A percentile compares a stretch with the other conserved stretches of the same genome.
Evolutionary conservation across 495 filamentous ascomycete species (phyloP).

Genomic region (Penicillium waksmanii): DNA sequence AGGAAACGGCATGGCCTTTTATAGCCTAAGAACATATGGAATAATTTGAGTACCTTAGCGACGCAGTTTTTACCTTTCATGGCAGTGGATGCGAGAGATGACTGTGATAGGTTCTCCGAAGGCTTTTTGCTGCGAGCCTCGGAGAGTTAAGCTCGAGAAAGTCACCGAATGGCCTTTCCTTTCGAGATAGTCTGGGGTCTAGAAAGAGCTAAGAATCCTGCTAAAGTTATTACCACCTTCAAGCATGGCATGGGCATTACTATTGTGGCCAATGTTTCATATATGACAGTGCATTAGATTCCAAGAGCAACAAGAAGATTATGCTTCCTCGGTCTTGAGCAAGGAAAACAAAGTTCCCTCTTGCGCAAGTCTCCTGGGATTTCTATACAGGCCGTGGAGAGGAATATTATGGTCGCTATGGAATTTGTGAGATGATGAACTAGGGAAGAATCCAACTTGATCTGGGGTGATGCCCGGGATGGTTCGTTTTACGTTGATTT

Average conservation of each 20-base stretch:
- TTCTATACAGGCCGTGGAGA: not conserved
- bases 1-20: not conserved
- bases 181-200: not conserved
- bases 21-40: not conserved
- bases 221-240: not conserved
- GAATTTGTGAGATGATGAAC: not conserved
- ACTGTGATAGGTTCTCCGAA: not conserved
- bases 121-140: not conserved
- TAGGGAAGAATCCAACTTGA: not conserved
- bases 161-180: not conserved
- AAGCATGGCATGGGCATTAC: not conserved
- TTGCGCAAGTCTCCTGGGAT: not conserved
- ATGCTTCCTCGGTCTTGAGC: not conserved
- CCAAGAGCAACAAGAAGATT: conserved; percentile 6
- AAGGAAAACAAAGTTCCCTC: conserved; percentile 1
- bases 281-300: not conserved
- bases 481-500: too few species aligned
- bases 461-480: not conserved
- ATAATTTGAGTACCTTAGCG: too few species aligned
- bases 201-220: not conserved
- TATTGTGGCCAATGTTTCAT: not conserved
- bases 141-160: not conserved
- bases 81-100: too few species aligned
- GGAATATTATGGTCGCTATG: not conserved
- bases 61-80: too few species aligned